A percentile compares a stretch with the other conserved stretches of the same genome.
phyloP scores from a whole-genome alignment of 208 protist species.

The Entamoeba nuttalli region DNA sequence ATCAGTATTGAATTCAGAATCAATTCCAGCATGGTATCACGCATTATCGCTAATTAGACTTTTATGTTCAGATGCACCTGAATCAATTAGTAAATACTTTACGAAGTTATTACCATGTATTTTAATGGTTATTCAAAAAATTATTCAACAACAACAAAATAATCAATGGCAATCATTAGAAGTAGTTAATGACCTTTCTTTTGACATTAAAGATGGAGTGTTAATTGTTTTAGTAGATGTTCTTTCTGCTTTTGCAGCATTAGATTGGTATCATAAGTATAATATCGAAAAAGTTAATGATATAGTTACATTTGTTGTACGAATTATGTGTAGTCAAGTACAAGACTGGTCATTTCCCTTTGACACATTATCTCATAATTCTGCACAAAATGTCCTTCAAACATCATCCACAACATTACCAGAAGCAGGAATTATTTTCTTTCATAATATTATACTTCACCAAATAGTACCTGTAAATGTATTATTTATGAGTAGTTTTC shows the following conservation, averaged over 20 bases:
- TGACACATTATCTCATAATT: neutral
- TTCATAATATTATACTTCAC: neutral
- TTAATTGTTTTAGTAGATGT: neutral
- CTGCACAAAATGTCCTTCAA: neutral
- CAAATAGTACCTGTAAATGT: neutral
- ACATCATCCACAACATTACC: neutral
- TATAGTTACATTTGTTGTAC: neutral
- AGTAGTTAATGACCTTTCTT: neutral
- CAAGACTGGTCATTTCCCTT: neutral
- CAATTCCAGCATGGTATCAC: neutral
- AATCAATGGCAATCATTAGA: neutral
- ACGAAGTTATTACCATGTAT: neutral
- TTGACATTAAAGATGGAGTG: neutral
- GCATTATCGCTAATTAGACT: neutral
- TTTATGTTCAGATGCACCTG: neutral
- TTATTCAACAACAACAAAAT: neutral
- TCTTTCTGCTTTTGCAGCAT: neutral
- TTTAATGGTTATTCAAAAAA: neutral
- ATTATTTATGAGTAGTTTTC: neutral
- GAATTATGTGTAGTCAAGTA: neutral
- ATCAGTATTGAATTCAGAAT: neutral
- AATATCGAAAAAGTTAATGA: neutral
- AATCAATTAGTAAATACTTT: neutral
- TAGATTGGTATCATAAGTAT: neutral
- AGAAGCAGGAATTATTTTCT: neutral